Conservation (phyloP, 345 rosid species). For the Moringa oleifera region DNA sequence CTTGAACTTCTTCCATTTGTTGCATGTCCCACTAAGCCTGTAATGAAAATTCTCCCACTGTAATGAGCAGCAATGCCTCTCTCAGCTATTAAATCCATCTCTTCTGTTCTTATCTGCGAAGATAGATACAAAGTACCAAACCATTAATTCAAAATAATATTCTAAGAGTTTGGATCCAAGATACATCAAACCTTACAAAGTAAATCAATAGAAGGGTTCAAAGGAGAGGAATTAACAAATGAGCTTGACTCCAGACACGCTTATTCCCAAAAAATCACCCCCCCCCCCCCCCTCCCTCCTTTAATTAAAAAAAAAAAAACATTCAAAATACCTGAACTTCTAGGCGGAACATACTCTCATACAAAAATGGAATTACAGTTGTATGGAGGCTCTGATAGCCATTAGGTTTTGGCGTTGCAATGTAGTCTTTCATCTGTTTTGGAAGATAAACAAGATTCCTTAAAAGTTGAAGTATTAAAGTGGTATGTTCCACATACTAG, state of each 20-base stretch:
- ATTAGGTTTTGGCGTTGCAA: slow-evolving; percentile 97
- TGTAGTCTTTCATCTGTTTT: slow-evolving; percentile 89
- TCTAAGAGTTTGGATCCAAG: background rate
- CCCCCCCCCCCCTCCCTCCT: too few relatives aligned
- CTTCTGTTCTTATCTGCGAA: slow-evolving; percentile 92
- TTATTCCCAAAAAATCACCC: background rate
- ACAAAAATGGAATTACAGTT: slow-evolving; percentile 79
- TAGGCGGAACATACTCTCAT: slow-evolving; percentile 85
- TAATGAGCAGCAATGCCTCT: slow-evolving; percentile 99
- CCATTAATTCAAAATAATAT: background rate
- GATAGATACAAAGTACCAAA: background rate
- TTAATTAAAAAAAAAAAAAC: slow-evolving; percentile 7
- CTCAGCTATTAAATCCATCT: slow-evolving; percentile 95
- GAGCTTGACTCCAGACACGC: background rate
- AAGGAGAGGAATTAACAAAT: background rate
- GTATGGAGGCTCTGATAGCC: slow-evolving; percentile 99
- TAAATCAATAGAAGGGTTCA: background rate
- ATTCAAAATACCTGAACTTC: slow-evolving; percentile 69
- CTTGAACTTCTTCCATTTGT: slow-evolving; percentile 59
- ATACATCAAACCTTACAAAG: background rate
- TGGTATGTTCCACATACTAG: background rate
- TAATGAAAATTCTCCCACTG: slow-evolving; percentile 74
- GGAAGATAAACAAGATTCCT: slow-evolving; percentile 18
- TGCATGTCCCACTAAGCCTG: slow-evolving; percentile 73
- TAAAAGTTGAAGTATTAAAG: slow-evolving; percentile 4